phyloP scores from a whole-genome alignment of 176 grass and related monocot species.

The Pontederia crassipes region DNA sequence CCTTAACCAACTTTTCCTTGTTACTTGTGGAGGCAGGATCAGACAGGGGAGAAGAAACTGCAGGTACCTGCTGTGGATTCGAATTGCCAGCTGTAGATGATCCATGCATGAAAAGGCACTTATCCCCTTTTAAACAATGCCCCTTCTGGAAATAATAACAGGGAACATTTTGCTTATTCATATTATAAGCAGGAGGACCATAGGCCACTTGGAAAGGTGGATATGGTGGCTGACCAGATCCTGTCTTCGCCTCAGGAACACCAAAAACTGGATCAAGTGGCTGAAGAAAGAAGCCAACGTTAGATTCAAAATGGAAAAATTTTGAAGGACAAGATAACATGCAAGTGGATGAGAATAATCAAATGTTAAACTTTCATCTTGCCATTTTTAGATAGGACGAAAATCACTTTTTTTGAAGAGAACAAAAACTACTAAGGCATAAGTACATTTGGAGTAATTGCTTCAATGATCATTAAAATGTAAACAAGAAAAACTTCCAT shows the following conservation, averaged over 20 bases:
- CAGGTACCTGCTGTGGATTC: background rate
- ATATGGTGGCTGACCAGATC: background rate
- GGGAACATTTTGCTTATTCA: constrained; percentile 25
- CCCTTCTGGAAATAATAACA: constrained; percentile 42
- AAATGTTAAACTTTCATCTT: too few species aligned
- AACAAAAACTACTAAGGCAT: too few species aligned
- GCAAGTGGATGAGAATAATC: too few species aligned
- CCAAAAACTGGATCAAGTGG: background rate
- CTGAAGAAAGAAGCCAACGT: background rate
- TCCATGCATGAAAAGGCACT: constrained; percentile 33
- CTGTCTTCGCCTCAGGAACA: background rate
- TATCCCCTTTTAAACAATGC: constrained; percentile 35
- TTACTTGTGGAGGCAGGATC: background rate
- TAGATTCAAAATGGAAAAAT: too few species aligned
- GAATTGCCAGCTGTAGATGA: background rate
- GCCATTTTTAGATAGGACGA: too few species aligned
- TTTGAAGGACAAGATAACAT: too few species aligned
- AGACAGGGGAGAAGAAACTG: constrained; percentile 11
- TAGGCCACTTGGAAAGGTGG: constrained; percentile 1
- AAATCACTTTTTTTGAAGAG: too few species aligned
- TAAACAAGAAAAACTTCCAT: too few species aligned
- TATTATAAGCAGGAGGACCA: constrained; percentile 17
- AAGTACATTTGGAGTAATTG: too few species aligned
- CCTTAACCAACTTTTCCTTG: background rate
- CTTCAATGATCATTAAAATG: too few species aligned